phyloP scores from a whole-genome alignment of 768 basidiomycete genomes.

The Russula griseocarnosa region DNA sequence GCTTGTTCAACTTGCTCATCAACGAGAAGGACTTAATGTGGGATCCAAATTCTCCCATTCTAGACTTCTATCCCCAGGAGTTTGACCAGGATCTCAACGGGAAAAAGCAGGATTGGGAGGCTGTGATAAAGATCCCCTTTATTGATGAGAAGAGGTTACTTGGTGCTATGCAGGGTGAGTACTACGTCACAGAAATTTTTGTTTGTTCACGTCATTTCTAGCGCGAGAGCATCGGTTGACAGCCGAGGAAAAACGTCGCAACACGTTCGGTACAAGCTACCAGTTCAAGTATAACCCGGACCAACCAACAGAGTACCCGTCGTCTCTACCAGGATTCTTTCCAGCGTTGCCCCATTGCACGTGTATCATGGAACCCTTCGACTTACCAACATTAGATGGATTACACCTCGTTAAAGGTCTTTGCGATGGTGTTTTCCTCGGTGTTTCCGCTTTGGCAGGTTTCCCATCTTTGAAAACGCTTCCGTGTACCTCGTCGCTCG shows the following conservation, averaged over 20 bases:
- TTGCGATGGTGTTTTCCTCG: slow-evolving; percentile 83
- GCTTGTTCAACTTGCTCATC: slow-evolving; percentile 13
- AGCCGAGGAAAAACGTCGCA: slow-evolving; percentile 68
- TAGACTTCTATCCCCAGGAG: slow-evolving; percentile 90
- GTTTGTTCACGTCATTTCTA: slow-evolving; percentile 33
- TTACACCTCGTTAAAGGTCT: slow-evolving; percentile 84
- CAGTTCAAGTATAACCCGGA: slow-evolving; percentile 66
- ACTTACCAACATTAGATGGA: slow-evolving; percentile 83
- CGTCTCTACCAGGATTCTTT: slow-evolving; percentile 93
- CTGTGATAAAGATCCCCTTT: slow-evolving; percentile 97
- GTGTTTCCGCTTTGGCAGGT: slow-evolving; percentile 82
- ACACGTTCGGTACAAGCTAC: slow-evolving; percentile 74
- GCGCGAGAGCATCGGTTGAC: slow-evolving; percentile 78
- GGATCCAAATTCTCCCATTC: slow-evolving; percentile 75
- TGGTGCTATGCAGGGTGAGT: slow-evolving; percentile 75
- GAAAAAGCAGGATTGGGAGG: slow-evolving; percentile 99
- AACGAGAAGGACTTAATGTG: slow-evolving; percentile 78
- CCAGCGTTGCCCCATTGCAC: slow-evolving; percentile 78
- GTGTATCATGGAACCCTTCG: slow-evolving; percentile 76
- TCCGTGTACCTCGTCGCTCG: slow-evolving; percentile 69
- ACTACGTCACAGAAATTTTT: background rate
- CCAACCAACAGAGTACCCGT: slow-evolving; percentile 72
- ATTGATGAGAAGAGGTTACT: slow-evolving; percentile 80
- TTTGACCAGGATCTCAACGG: slow-evolving; percentile 95
- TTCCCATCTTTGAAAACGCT: slow-evolving; percentile 95